These are phyloP conservation scores for Teratosphaeria viscida DNA, from an alignment of 2,329 filamentous ascomycete genomes.

Conservation along the genomic window DNA sequence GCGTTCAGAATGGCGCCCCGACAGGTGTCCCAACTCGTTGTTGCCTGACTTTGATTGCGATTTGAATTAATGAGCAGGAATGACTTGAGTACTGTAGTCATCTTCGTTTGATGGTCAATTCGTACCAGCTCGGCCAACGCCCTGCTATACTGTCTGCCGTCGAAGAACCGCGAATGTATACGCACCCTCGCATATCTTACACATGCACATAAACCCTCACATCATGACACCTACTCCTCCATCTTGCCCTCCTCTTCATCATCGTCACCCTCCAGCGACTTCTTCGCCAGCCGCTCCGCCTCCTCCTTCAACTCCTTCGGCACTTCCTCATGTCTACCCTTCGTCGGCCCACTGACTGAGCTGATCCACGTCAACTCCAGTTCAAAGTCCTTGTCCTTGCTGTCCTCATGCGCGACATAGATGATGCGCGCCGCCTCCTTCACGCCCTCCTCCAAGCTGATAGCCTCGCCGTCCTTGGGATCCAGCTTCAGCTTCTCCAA, in stretches of 20 bases:
- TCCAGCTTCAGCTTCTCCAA: conserved; percentile 88
- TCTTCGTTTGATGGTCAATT: neutral
- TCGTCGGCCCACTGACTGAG: conserved; percentile 70
- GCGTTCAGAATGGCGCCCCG: too few species aligned
- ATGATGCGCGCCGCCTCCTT: conserved; percentile 97
- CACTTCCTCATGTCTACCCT: conserved; percentile 86
- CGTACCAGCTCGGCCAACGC: neutral
- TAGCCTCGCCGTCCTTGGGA: conserved; percentile 50
- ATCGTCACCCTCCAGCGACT: conserved; percentile 76
- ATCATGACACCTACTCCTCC: conserved; percentile 5
- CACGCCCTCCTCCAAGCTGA: conserved; percentile 76
- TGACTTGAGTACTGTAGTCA: neutral
- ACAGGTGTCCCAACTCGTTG: too few species aligned
- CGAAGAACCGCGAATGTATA: neutral
- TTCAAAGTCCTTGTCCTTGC: conserved; percentile 99
- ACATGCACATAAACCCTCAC: neutral
- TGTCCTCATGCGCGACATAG: conserved; percentile 94
- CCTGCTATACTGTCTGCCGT: neutral
- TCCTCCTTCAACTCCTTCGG: conserved; percentile 84
- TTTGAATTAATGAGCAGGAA: too few species aligned
- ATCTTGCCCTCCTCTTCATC: conserved; percentile 54
- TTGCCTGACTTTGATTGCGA: too few species aligned
- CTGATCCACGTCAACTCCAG: conserved; percentile 99
- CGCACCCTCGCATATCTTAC: neutral
- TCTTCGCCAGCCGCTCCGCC: conserved; percentile 86